phyloP scores from a whole-genome alignment of 1,284 basidiomycete species.

The Cryptococcus sp. region DNA sequence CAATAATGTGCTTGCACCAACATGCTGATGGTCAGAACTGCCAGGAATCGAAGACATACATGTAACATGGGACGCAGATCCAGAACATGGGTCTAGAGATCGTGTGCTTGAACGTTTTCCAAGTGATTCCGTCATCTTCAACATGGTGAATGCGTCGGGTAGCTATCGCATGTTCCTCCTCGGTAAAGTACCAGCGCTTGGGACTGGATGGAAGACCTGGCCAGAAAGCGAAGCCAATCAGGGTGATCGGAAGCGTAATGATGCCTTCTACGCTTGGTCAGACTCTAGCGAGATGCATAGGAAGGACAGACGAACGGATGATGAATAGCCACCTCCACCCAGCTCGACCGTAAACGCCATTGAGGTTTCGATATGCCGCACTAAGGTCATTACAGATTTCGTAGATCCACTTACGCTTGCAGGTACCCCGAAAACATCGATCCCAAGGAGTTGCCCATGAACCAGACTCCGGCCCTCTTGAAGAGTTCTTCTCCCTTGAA shows the following conservation, averaged over 20 bases:
- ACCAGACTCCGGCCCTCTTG: conserved; percentile 40
- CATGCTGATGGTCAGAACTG: conserved; percentile 7
- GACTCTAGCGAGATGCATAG: too few species aligned
- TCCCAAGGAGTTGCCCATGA: conserved; percentile 30
- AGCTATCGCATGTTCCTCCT: conserved; percentile 2
- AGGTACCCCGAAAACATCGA: conserved; percentile 35
- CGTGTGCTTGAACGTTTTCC: conserved; percentile 19
- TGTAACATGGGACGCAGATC: conserved; percentile 22
- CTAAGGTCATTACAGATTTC: background rate
- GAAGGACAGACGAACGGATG: conserved; percentile 23
- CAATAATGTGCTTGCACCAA: conserved; percentile 24
- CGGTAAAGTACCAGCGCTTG: background rate
- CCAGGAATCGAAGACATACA: conserved; percentile 10
- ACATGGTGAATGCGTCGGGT: conserved; percentile 3
- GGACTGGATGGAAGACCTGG: conserved; percentile 27
- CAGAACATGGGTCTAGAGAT: conserved; percentile 21
- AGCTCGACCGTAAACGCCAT: conserved; percentile 27
- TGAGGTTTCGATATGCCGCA: conserved; percentile 37
- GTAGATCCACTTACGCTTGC: conserved; percentile 12
- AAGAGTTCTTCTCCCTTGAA: conserved; percentile 39
- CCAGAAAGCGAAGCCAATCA: conserved; percentile 35
- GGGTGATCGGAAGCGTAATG: conserved; percentile 38
- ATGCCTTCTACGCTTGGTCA: conserved; percentile 23
- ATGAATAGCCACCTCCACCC: conserved; percentile 43
- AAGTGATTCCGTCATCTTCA: conserved; percentile 16